Percentiles rank a stretch among this genome's conserved stretches.
Conservation (phyloP, 768 basidiomycete species). For the Leccinum rimulosum region DNA sequence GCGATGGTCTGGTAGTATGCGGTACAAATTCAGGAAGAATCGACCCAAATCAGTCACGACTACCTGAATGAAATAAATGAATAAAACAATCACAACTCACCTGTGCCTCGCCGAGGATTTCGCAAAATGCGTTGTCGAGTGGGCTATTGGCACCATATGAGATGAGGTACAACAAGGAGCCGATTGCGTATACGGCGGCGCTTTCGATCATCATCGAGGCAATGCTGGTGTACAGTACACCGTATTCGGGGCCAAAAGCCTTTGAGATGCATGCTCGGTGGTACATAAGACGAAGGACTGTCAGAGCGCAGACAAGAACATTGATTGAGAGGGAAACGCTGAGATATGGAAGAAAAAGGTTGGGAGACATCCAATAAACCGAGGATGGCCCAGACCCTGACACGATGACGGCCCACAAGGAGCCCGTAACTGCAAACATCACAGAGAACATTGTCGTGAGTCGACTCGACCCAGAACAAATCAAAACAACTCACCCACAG, state of each 20-base stretch:
- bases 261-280: too few relatives aligned
- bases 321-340: too few relatives aligned
- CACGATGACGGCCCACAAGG: conserved; percentile 29
- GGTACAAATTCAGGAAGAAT: neutral
- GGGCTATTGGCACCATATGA: conserved; percentile 24
- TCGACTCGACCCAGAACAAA: neutral
- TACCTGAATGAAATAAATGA: too few relatives aligned
- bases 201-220: conserved; percentile 35
- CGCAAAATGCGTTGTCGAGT: conserved; percentile 26
- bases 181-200: conserved; percentile 31
- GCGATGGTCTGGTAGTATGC: conserved; percentile 39
- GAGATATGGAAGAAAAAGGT: conserved; percentile 14
- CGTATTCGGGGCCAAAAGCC: too few relatives aligned
- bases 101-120: conserved; percentile 31
- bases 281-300: too few relatives aligned
- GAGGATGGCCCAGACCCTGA: conserved; percentile 20
- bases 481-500: conserved; percentile 19
- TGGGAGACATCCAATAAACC: conserved; percentile 30
- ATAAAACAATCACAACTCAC: conserved; percentile 8
- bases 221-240: conserved; percentile 30
- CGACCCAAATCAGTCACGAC: neutral
- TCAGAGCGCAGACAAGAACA: too few relatives aligned
- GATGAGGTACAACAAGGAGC: conserved; percentile 33
- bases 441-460: too few relatives aligned
- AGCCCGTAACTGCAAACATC: conserved; percentile 23